Evolutionary conservation across 2,329 filamentous ascomycete species (phyloP).

Genomic region (Diaporthe eres): DNA sequence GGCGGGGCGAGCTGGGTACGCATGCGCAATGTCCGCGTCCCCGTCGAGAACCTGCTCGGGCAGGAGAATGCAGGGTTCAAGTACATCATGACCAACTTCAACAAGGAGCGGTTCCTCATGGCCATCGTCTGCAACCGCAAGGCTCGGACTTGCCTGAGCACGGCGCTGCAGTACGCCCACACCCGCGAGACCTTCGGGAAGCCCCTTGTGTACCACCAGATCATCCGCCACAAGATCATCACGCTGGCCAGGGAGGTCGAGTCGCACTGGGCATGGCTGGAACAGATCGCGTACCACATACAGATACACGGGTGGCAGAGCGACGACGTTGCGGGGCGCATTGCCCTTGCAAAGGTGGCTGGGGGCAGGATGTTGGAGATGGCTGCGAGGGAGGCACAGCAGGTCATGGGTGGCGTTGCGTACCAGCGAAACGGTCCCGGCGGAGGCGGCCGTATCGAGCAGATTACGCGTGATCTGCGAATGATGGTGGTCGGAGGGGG

Average conservation of each 20-base stretch:
- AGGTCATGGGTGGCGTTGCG: constrained; percentile 63
- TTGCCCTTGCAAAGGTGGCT: constrained; percentile 56
- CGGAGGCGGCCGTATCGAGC: constrained; percentile 60
- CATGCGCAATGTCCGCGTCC: constrained; percentile 66
- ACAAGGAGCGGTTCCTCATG: constrained; percentile 70
- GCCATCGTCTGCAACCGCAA: constrained; percentile 68
- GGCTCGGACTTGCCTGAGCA: constrained; percentile 66
- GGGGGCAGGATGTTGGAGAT: constrained; percentile 61
- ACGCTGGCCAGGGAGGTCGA: constrained; percentile 70
- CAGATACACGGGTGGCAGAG: constrained; percentile 41
- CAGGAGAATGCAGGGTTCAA: constrained; percentile 66
- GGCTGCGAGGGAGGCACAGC: constrained; percentile 63
- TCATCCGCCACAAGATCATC: constrained; percentile 69
- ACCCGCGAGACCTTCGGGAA: constrained; percentile 68
- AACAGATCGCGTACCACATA: constrained; percentile 69
- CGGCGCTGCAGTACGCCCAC: constrained; percentile 64
- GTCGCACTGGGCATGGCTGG: constrained; percentile 69
- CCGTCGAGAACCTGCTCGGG: constrained; percentile 65
- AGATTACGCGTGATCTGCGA: constrained; percentile 63
- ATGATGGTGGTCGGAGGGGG: constrained; percentile 67
- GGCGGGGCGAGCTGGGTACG: constrained; percentile 71
- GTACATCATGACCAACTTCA: constrained; percentile 60
- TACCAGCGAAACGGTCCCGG: constrained; percentile 58
- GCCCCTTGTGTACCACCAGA: constrained; percentile 67
- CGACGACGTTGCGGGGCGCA: constrained; percentile 48